Evolutionary conservation across 768 basidiomycete species (phyloP).

Genomic region (Auriscalpium microsporum): DNA sequence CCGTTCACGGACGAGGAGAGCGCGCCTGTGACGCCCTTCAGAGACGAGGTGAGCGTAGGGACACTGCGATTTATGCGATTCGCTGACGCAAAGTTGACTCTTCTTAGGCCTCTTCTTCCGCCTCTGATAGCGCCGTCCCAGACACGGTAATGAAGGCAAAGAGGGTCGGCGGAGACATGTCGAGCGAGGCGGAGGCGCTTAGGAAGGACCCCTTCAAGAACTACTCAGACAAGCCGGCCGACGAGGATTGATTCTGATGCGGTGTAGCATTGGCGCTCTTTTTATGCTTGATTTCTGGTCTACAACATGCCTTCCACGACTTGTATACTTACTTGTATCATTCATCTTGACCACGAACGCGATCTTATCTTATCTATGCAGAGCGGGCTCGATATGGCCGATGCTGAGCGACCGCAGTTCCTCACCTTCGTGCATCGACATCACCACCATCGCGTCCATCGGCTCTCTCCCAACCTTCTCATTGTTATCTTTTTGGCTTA

Average conservation of each 20-base stretch:
- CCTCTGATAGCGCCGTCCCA: slow-evolving; percentile 26
- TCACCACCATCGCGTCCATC: neutral
- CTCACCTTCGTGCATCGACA: neutral
- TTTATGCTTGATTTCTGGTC: too few relatives aligned
- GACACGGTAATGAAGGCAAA: slow-evolving; percentile 66
- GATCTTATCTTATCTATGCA: slow-evolving; percentile 1
- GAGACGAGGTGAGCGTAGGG: slow-evolving; percentile 49
- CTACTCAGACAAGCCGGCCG: slow-evolving; percentile 32
- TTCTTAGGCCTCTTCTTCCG: slow-evolving; percentile 22
- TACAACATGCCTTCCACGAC: too few relatives aligned
- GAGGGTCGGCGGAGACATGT: slow-evolving; percentile 28
- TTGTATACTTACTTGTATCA: too few relatives aligned
- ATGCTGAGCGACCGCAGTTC: neutral
- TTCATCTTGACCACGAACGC: neutral
- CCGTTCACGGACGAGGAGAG: slow-evolving; percentile 21
- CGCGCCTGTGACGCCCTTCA: slow-evolving; percentile 50
- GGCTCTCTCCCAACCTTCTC: neutral
- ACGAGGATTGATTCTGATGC: neutral
- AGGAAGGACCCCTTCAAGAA: slow-evolving; percentile 78
- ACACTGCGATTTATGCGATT: too few relatives aligned
- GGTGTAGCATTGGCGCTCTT: too few relatives aligned
- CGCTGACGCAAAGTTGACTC: slow-evolving; percentile 19
- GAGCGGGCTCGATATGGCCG: neutral
- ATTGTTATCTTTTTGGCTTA: neutral
- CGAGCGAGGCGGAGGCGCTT: slow-evolving; percentile 69